phyloP scores from a whole-genome alignment of 108 stramenopile genomes.

The Chaetoceros tenuissimus region DNA sequence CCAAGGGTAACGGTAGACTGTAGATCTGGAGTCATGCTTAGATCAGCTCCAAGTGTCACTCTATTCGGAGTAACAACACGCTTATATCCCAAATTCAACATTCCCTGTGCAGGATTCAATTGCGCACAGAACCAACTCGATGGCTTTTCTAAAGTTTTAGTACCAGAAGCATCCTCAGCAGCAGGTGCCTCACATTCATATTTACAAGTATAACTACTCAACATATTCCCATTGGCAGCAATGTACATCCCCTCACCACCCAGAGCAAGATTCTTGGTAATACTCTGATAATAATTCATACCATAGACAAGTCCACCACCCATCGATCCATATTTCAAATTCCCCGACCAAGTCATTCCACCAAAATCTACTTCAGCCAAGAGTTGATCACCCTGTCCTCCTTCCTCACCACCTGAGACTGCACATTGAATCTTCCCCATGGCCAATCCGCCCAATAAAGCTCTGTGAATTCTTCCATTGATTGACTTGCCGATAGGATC shows the following conservation, averaged over 20 bases:
- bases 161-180: conserved; percentile 5
- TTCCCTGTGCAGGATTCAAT: conserved; percentile 51
- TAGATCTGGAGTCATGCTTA: conserved; percentile 50
- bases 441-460: conserved; percentile 55
- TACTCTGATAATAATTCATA: conserved; percentile 65
- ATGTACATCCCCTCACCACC: conserved; percentile 84
- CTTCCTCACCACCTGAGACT: conserved; percentile 28
- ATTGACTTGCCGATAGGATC: conserved; percentile 55
- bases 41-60: conserved; percentile 63
- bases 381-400: conserved; percentile 56
- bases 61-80: conserved; percentile 65
- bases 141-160: conserved; percentile 10
- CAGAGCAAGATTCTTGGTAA: conserved; percentile 53
- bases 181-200: conserved; percentile 28
- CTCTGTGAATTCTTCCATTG: conserved; percentile 69
- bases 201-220: conserved; percentile 63
- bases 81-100: conserved; percentile 59
- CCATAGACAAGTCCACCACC: conserved; percentile 70
- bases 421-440: conserved; percentile 68
- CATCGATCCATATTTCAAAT: conserved; percentile 84
- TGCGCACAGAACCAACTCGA: conserved; percentile 49
- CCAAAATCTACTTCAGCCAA: conserved; percentile 70
- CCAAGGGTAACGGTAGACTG: conserved; percentile 65
- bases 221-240: conserved; percentile 52
- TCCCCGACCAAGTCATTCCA: conserved; percentile 70